phyloP scores from a whole-genome alignment of 495 filamentous ascomycete genomes.

The Xylaria bambusicola region DNA sequence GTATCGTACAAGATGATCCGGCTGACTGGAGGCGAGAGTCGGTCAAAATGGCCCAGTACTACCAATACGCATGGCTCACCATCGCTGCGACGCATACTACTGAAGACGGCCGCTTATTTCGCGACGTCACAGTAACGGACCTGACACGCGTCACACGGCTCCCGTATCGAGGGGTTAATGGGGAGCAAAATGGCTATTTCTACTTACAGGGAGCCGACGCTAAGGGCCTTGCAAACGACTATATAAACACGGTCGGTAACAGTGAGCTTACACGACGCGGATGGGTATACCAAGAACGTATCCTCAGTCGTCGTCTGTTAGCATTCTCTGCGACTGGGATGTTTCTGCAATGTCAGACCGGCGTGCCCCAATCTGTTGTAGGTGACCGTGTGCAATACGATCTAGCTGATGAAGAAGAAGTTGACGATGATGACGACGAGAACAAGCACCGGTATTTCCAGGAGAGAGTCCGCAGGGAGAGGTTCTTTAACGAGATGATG shows the following conservation, averaged over 20 bases:
- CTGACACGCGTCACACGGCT: neutral
- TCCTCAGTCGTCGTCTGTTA: neutral
- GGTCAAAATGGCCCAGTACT: constrained; percentile 22
- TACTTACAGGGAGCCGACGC: neutral
- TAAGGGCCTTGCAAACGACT: neutral
- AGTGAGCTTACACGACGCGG: constrained; percentile 4
- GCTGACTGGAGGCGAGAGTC: constrained; percentile 17
- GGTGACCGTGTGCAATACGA: neutral
- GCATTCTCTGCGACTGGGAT: neutral
- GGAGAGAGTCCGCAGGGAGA: no score
- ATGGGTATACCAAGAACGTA: constrained; percentile 6
- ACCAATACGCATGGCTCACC: constrained; percentile 8
- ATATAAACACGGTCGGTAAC: neutral
- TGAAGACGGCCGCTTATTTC: neutral
- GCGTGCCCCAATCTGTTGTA: neutral
- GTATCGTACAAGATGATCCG: neutral
- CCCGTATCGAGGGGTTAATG: neutral
- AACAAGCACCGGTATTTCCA: no score
- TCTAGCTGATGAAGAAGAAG: no score
- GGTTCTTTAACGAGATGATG: no score
- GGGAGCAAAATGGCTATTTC: constrained; percentile 2
- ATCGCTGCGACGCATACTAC: neutral
- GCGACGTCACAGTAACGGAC: neutral
- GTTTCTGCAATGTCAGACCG: constrained; percentile 1
- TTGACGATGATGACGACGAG: no score